A percentile compares a stretch with the other conserved stretches of the same genome.
Evolutionary conservation across 805 yeast genomes (phyloP).

Genomic region (Pichia membranifaciens): DNA sequence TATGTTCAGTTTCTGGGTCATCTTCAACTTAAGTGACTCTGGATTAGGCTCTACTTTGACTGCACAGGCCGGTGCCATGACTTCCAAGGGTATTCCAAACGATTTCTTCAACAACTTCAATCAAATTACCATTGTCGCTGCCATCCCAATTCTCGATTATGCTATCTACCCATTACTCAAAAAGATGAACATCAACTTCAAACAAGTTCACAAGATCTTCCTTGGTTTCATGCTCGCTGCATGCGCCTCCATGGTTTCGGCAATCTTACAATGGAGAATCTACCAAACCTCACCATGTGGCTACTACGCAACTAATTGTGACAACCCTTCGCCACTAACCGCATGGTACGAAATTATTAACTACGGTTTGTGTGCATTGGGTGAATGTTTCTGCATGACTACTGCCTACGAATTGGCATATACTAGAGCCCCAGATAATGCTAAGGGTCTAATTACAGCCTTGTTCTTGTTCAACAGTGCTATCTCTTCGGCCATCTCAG

Average conservation of each 20-base stretch:
- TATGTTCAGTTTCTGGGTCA: conserved; percentile 38
- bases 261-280: conserved; percentile 42
- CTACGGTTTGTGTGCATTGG: conserved; percentile 40
- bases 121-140: conserved; percentile 46
- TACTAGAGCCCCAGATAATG: conserved; percentile 46
- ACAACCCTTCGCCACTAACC: conserved; percentile 26
- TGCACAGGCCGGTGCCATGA: conserved; percentile 51
- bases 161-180: conserved; percentile 43
- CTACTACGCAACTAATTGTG: conserved; percentile 36
- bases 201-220: conserved; percentile 39
- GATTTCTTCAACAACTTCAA: conserved; percentile 51
- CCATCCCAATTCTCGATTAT: conserved; percentile 46
- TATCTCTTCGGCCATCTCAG: conserved; percentile 42
- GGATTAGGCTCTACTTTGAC: conserved; percentile 45
- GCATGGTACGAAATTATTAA: conserved; percentile 30
- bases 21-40: conserved; percentile 38
- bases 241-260: conserved; percentile 43
- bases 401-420: conserved; percentile 50
- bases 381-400: conserved; percentile 47
- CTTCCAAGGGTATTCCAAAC: conserved; percentile 47
- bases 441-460: conserved; percentile 49
- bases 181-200: conserved; percentile 37
- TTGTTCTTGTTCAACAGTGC: conserved; percentile 35
- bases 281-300: conserved; percentile 50
- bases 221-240: conserved; percentile 45